phyloP scores from a whole-genome alignment of 2,329 filamentous ascomycete genomes.

The Myriosclerotinia scirpicola region DNA sequence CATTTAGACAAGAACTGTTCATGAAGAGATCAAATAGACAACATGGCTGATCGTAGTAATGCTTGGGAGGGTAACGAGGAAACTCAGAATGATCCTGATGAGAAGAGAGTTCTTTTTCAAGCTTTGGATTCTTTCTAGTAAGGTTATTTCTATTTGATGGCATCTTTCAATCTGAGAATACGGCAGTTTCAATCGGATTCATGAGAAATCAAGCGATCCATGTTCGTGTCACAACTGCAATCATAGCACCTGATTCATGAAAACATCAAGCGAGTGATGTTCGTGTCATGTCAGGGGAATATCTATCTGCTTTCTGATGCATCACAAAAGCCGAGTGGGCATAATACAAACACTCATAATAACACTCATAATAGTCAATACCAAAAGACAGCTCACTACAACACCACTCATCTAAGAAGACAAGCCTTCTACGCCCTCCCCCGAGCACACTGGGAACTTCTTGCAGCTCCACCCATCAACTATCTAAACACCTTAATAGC shows the following conservation, averaged over 20 bases:
- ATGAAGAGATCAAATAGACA: conserved; percentile 3
- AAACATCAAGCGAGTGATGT: conserved; percentile 18
- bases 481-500: conserved; percentile 75
- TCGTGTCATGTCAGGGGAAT: conserved; percentile 8
- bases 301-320: background rate
- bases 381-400: conserved; percentile 79
- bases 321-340: background rate
- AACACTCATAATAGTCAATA: conserved; percentile 65
- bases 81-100: conserved; percentile 63
- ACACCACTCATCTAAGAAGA: conserved; percentile 84
- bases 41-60: conserved; percentile 8
- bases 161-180: background rate
- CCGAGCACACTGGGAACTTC: conserved; percentile 76
- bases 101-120: conserved; percentile 75
- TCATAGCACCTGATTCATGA: background rate
- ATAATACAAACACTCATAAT: background rate
- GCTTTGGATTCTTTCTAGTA: conserved; percentile 89
- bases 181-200: no score
- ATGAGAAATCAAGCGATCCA: background rate
- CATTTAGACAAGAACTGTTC: background rate
- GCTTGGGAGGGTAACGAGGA: conserved; percentile 52
- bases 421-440: conserved; percentile 93
- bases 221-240: no score
- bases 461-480: conserved; percentile 79
- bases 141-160: conserved; percentile 42